These are phyloP conservation scores for Phanerochaete carnosa DNA, from an alignment of 768 basidiomycete genomes.

Conservation along the genomic window DNA sequence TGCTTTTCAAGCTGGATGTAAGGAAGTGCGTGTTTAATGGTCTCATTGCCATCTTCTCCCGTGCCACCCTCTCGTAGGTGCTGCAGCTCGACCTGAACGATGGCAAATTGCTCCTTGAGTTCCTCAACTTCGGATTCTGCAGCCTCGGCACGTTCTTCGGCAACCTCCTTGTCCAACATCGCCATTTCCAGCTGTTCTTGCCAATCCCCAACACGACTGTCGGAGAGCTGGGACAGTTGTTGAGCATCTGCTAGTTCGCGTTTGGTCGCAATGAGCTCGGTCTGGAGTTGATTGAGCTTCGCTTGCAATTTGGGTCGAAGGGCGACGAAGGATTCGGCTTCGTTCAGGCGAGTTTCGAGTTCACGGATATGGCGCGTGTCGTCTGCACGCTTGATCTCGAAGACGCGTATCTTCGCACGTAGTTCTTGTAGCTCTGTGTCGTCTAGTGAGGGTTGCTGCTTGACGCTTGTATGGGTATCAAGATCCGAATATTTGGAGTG, in stretches of 20 bases:
- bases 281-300: conserved; percentile 77
- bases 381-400: conserved; percentile 85
- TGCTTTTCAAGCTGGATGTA: conserved; percentile 93
- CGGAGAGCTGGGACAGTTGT: conserved; percentile 69
- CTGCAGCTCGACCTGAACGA: conserved; percentile 79
- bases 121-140: conserved; percentile 78
- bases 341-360: conserved; percentile 79
- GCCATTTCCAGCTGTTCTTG: conserved; percentile 94
- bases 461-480: neutral
- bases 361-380: conserved; percentile 82
- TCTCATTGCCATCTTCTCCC: conserved; percentile 27
- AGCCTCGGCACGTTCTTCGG: conserved; percentile 86
- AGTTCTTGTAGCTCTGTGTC: conserved; percentile 76
- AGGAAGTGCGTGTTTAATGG: conserved; percentile 56
- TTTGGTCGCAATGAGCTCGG: conserved; percentile 72
- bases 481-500: conserved; percentile 11
- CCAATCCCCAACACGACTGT: conserved; percentile 68
- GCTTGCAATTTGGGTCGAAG: conserved; percentile 89
- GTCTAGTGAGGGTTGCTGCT: conserved; percentile 30
- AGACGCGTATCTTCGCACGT: conserved; percentile 74
- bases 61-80: conserved; percentile 62
- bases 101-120: conserved; percentile 71
- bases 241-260: conserved; percentile 75
- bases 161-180: conserved; percentile 94
- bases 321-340: conserved; percentile 80